Evolutionary conservation across 78 protist species (phyloP).

Genomic region (Diacronema lutheri): DNA sequence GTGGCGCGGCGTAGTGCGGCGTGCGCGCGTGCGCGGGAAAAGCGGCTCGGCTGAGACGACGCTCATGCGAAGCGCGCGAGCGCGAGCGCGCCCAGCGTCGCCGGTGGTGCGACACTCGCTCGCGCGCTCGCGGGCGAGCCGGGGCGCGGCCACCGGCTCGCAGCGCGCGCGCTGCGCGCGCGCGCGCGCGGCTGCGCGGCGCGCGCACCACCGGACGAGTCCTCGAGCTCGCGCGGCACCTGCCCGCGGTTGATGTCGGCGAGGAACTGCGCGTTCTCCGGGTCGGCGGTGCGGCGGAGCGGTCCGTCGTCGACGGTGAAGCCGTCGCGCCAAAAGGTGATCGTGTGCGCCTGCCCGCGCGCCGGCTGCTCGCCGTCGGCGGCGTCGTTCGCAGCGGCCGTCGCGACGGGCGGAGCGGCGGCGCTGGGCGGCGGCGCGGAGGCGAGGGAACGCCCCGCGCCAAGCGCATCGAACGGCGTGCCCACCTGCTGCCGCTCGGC

Average conservation of each 20-base stretch:
- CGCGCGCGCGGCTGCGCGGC: not conserved
- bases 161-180: not conserved
- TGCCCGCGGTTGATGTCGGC: constrained; percentile 47
- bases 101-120: not conserved
- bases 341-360: not conserved
- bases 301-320: constrained; percentile 75
- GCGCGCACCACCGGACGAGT: not conserved
- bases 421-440: not conserved
- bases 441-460: not conserved
- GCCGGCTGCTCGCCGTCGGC: too few species aligned
- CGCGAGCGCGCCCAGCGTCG: not conserved
- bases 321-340: constrained; percentile 72
- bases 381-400: not conserved
- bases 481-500: not conserved
- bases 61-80: not conserved
- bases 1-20: too few species aligned
- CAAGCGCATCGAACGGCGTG: not conserved
- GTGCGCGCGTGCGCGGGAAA: too few species aligned
- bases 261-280: constrained; percentile 55
- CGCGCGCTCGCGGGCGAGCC: not conserved
- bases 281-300: constrained; percentile 49
- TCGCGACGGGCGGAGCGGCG: not conserved
- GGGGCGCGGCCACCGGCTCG: not conserved
- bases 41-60: not conserved
- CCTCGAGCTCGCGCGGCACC: constrained; percentile 58